Evolutionary conservation across 2,329 filamentous ascomycete genomes (phyloP), one percentile per base, ranked within the genome.

Genomic region (Beauveria brongniartii): DNA sequence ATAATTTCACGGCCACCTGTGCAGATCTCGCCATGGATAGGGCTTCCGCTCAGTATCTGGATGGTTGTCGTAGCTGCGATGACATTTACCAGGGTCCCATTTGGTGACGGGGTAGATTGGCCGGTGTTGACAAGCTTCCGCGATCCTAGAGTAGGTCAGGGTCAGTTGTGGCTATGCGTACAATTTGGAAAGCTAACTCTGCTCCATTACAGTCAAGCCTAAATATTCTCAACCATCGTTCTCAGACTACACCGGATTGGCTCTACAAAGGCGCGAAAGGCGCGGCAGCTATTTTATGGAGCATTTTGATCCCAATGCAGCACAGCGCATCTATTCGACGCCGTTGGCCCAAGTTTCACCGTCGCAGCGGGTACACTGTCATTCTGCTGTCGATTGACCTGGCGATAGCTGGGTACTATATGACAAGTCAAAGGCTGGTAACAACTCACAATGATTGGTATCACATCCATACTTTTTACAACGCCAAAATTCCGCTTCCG

Each of bases 261-360:
- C 54, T 56, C 41, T 56, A 56, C 54, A 56, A 56, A 46, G 54
- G 54, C 7, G 54, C 43, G 3, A 56, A 56, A 46, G 54, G 41
- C 28, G 30, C 26, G 8, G 24, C 54, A 12, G 41, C 54, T 5
- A 46, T 56, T 1, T 18, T 48, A 18, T 56, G 54, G 54, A 56
- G 54, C 18, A 56, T 47, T 18, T 10, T 56, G 5, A 55, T 55
- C 40, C 53, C 53, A 10, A 6, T 26, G 22, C 53, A 55, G 40
- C 53, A 55, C 40, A 55, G 34, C 14, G 16, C 41, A 44, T 24
- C 14, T 6, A n/a, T 55, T 20, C 53, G 53, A n/a, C 40, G 53
- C 5, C 24, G n/a, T 20, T 44, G 41, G 12, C 34, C 43, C 34
- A n/a, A 30, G 12, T 46, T 55, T 18, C 53, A 55, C 16, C 34